A percentile compares a stretch with the other conserved stretches of the same genome.
Evolutionary conservation across 2,329 filamentous ascomycete species (phyloP).

Genomic region (Aspergillus phoenicis): DNA sequence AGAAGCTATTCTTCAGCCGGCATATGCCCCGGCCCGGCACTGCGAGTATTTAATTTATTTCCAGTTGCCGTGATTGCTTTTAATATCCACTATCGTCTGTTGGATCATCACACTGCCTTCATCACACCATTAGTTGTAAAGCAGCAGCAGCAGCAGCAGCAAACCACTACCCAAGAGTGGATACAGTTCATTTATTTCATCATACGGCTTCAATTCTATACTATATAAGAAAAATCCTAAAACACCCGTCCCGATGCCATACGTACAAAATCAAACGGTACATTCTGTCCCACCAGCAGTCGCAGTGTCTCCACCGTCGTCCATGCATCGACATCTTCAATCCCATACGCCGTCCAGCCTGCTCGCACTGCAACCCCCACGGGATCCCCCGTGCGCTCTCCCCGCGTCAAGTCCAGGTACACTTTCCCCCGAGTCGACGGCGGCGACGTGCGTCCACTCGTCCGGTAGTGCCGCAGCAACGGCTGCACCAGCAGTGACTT

Average conservation of each 20-base stretch:
- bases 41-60: too few species aligned
- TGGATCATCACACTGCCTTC: too few species aligned
- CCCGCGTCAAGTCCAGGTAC: constrained; percentile 76
- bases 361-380: constrained; percentile 69
- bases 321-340: constrained; percentile 78
- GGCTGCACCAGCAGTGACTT: constrained; percentile 79
- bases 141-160: too few species aligned
- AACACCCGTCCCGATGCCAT: constrained; percentile 65
- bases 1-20: too few species aligned
- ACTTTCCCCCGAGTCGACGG: constrained; percentile 61
- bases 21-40: too few species aligned
- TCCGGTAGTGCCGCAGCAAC: constrained; percentile 70
- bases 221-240: constrained; percentile 25
- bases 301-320: constrained; percentile 80
- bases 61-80: too few species aligned
- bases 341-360: constrained; percentile 78
- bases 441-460: constrained; percentile 42
- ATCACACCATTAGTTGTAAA: too few species aligned
- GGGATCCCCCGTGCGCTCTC: constrained; percentile 68
- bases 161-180: too few species aligned
- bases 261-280: constrained; percentile 83
- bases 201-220: too few species aligned
- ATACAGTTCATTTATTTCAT: neutral
- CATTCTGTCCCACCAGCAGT: constrained; percentile 80
- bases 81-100: too few species aligned